Percentiles rank a stretch among this genome's conserved stretches.
Conservation (phyloP, 176 grass and related monocot genomes). For the Triticum dicoccoides region DNA sequence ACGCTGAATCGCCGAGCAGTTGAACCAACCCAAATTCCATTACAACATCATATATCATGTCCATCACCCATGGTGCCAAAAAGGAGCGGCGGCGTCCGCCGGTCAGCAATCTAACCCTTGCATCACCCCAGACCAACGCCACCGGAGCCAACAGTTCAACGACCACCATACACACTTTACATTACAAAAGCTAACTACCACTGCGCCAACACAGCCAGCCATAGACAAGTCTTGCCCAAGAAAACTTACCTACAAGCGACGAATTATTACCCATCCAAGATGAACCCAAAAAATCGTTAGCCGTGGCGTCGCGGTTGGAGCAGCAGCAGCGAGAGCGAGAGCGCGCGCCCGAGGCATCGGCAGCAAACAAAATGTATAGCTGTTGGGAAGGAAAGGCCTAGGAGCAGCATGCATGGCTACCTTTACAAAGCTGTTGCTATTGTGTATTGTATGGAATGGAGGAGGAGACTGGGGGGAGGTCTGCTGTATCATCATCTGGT, state of each 20-base stretch:
- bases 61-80: slow-evolving; percentile 5
- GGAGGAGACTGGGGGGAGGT: not conserved
- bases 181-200: not conserved
- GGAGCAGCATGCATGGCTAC: slow-evolving; percentile 30
- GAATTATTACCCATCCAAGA: slow-evolving; percentile 40
- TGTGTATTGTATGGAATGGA: slow-evolving; percentile 38
- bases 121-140: slow-evolving; percentile 45
- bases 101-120: slow-evolving; percentile 48
- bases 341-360: slow-evolving; percentile 16
- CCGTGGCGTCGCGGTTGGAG: slow-evolving; percentile 6
- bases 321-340: slow-evolving; percentile 1
- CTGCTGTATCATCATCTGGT: slow-evolving; percentile 38
- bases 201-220: slow-evolving; percentile 13
- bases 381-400: slow-evolving; percentile 29
- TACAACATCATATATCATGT: not conserved
- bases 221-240: not conserved
- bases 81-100: slow-evolving; percentile 14
- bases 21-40: no score
- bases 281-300: slow-evolving; percentile 40
- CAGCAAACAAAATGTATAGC: slow-evolving; percentile 35
- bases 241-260: slow-evolving; percentile 36
- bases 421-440: slow-evolving; percentile 67
- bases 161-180: slow-evolving; percentile 32
- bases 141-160: slow-evolving; percentile 24
- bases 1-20: no score